These are phyloP conservation scores for Podaxis rugospora DNA, from an alignment of 768 basidiomycete species.

Conservation along the genomic window DNA sequence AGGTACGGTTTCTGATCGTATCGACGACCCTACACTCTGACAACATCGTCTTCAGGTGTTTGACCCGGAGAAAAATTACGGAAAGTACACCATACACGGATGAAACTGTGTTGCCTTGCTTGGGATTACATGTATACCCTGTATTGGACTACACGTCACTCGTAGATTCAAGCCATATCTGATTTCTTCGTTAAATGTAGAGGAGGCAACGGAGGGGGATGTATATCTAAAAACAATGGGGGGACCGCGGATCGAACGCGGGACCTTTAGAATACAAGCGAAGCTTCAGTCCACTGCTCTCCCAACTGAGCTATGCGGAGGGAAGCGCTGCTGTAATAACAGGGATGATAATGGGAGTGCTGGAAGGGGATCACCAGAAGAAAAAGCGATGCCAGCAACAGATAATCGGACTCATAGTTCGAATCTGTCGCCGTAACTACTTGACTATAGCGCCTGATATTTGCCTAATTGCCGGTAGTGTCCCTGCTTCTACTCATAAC, in stretches of 20 bases:
- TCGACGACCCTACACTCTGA: neutral
- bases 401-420: slow-evolving; percentile 33
- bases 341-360: no score
- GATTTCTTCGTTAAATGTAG: no score
- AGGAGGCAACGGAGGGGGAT: neutral
- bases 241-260: slow-evolving; percentile 76
- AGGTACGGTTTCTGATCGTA: slow-evolving; percentile 48
- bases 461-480: no score
- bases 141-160: no score
- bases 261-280: slow-evolving; percentile 58
- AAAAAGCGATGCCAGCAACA: slow-evolving; percentile 32
- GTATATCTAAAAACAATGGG: slow-evolving; percentile 37
- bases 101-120: neutral
- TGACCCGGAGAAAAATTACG: slow-evolving; percentile 91
- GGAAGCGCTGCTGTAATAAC: no score
- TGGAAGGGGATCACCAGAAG: neutral
- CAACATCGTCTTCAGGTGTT: slow-evolving; percentile 53
- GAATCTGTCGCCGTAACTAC: slow-evolving; percentile 80
- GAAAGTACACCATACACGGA: slow-evolving; percentile 76
- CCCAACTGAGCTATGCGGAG: slow-evolving; percentile 62
- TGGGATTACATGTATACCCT: no score
- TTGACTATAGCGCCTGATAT: slow-evolving; percentile 67
- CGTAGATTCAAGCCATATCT: no score
- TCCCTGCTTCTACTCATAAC: neutral
- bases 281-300: slow-evolving; percentile 69